phyloP scores from a whole-genome alignment of 2,329 filamentous ascomycete genomes.

The Fusarium odoratissimum region DNA sequence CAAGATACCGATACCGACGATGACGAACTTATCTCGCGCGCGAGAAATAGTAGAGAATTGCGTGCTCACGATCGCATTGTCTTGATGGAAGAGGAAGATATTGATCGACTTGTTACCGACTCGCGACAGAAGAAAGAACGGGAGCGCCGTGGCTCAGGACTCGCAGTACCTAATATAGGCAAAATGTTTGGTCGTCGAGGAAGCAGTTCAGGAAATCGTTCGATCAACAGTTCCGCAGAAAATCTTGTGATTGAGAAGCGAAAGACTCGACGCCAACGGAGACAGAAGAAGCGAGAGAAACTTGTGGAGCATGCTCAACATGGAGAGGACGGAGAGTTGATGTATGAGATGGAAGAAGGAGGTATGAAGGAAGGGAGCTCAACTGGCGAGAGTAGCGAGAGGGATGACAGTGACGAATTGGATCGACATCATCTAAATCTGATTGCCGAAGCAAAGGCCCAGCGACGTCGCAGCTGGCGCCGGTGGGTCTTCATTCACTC shows the following conservation, averaged over 20 bases:
- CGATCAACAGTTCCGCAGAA: conserved; percentile 59
- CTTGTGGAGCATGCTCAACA: conserved; percentile 65
- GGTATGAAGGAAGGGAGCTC: conserved; percentile 74
- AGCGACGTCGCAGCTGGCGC: conserved; percentile 64
- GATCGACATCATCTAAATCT: conserved; percentile 64
- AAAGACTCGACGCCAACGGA: conserved; percentile 60
- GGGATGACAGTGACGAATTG: conserved; percentile 69
- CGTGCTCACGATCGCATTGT: conserved; percentile 76
- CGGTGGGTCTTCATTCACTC: conserved; percentile 66
- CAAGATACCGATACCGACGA: conserved; percentile 83
- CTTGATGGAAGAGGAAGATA: conserved; percentile 80
- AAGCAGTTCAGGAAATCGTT: conserved; percentile 50
- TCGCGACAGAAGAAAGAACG: conserved; percentile 62
- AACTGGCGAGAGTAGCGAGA: conserved; percentile 71
- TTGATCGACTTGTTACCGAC: conserved; percentile 68
- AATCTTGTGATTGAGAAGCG: conserved; percentile 64
- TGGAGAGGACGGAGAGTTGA: conserved; percentile 79
- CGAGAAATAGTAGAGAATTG: conserved; percentile 76
- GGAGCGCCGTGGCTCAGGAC: conserved; percentile 61
- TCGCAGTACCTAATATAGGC: conserved; percentile 63
- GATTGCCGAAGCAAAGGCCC: conserved; percentile 58
- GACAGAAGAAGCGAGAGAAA: conserved; percentile 64
- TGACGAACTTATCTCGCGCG: conserved; percentile 73
- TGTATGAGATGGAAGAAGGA: conserved; percentile 93
- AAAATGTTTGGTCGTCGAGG: conserved; percentile 55